Evolutionary conservation across 805 yeast species (phyloP), one percentile per base, ranked within the genome.

Genomic region (Maudiozyma barnettii): DNA sequence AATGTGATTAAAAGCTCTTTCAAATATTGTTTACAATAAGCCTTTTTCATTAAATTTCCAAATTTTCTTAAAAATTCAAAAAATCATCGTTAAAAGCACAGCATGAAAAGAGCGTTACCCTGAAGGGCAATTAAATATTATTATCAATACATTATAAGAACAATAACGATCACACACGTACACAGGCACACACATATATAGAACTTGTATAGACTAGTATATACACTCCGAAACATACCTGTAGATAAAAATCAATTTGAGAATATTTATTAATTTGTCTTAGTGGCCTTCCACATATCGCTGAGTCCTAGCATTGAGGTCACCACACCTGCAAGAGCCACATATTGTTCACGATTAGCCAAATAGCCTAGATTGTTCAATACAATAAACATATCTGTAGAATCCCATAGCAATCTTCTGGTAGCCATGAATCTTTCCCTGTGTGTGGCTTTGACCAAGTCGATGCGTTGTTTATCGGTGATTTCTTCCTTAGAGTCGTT

Each of bases 291-390:
- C 95, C 95, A 82, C 54, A 81, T 60, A 57, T 84, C 89, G 61
- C 75, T 77, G 45, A 88, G 70, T 40, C 95, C 96, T 66, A 88
- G 71, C 43, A 80, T 50, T 37, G 95, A 83, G 30, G 97, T 88
- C 49, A 85, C 68, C 22, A 84, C 75, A 61, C 98, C 98, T 36
- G 93, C 88, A 49, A 81, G 68, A 35, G 95, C 96, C 44, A 88
- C 77, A 39, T 81, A 73, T 44, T 95, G 93, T 56, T 90, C 96
- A 61, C 80, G 78, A 57, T 79, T 70, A 55, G 72, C 72, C 56
- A 84, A 69, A 66, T 71, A 68, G 48, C 76, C 73, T 65, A 85
- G 75, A 46, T 80, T 77, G 65, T 84, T 80, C 60, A 82, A 69
- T 12, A 93, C 95, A 58, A 90, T 82, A 52, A 84, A 72, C 52